Evolutionary conservation across 2,329 filamentous ascomycete species (phyloP), one percentile per base, ranked within the genome.

Genomic region (Claviceps sp.): DNA sequence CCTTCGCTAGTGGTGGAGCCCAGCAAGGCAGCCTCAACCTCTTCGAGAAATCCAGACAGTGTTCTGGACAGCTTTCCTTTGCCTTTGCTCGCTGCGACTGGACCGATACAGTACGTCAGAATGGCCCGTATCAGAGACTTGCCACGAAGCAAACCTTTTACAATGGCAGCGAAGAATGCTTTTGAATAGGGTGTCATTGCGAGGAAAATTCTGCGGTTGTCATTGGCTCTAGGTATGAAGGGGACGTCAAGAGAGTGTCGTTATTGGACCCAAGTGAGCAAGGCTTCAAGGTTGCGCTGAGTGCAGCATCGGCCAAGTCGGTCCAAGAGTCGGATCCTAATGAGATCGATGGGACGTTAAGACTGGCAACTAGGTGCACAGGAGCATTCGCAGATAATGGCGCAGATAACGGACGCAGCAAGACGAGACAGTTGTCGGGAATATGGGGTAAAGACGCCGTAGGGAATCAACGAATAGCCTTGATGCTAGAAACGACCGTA

Each of bases 121-220:
- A 82, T 67, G 49, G 77, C 75, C 60, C 78, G 73, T 54, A 83
- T 63, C 55, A 82, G 67, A 48, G 78, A 78, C 67, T 77, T 81
- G 58, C 79, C 79, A 49, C 74, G 72, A 48, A 80, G 67, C 52
- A 83, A 70, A 59, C 76, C 78, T 67, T 74, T 79, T 63, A 81
- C 60, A 51, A 76, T 65, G 54, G 76, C 78, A 57, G 76, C 70
- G 55, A 78, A 59, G 60, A 83, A 67, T 47, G 72, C 71, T 65
- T 74, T 75, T 57, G 72, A 76, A 59, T 83, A 67, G 49, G 70
- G 72, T 62, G 73, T 69, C 78, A 82, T 83, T 64, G 73, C 71
- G 70, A 70, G 70, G 72, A 71, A 67, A 72, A 79, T 67, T 60
- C 72, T 67, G 67, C 69, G 72, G 73, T 74, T 71, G 66, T 67